phyloP scores from a whole-genome alignment of 2,329 filamentous ascomycete species.

The Scolecobasidium constrictum region DNA sequence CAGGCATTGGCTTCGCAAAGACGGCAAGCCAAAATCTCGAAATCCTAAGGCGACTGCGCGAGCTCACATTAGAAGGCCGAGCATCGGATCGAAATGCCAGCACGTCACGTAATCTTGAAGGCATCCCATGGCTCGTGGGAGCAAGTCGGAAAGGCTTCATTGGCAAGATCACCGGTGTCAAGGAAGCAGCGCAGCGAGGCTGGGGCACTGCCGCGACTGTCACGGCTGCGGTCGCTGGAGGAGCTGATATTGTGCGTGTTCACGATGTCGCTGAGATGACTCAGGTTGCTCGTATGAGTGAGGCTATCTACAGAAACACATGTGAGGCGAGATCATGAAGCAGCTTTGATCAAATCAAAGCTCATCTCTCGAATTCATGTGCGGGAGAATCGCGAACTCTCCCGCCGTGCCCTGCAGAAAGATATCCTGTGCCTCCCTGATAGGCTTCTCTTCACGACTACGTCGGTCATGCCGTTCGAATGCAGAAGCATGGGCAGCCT shows the following conservation, averaged over 20 bases:
- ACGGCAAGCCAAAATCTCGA: constrained; percentile 69
- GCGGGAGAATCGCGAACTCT: no score
- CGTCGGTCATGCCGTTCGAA: no score
- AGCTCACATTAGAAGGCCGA: constrained; percentile 33
- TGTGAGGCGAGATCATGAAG: no score
- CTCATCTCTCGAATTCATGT: no score
- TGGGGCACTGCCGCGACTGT: constrained; percentile 88
- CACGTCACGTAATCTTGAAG: constrained; percentile 36
- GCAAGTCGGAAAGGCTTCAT: constrained; percentile 86
- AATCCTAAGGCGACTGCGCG: constrained; percentile 56
- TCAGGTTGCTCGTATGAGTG: constrained; percentile 74
- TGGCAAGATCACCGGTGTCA: constrained; percentile 67
- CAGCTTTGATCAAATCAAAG: no score
- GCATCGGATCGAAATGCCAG: constrained; percentile 38
- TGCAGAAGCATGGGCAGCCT: no score
- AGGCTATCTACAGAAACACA: constrained; percentile 90
- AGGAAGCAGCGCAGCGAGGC: constrained; percentile 55
- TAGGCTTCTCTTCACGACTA: no score
- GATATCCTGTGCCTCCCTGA: no score
- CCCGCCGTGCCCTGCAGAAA: no score
- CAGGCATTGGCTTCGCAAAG: constrained; percentile 91
- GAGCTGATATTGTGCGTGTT: constrained; percentile 84
- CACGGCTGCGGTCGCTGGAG: constrained; percentile 72
- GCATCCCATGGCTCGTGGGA: constrained; percentile 80
- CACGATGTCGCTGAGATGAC: constrained; percentile 85